Base-by-base conservation (phyloP, 305 asterid genomes). In the Plantago rigida region DNA sequence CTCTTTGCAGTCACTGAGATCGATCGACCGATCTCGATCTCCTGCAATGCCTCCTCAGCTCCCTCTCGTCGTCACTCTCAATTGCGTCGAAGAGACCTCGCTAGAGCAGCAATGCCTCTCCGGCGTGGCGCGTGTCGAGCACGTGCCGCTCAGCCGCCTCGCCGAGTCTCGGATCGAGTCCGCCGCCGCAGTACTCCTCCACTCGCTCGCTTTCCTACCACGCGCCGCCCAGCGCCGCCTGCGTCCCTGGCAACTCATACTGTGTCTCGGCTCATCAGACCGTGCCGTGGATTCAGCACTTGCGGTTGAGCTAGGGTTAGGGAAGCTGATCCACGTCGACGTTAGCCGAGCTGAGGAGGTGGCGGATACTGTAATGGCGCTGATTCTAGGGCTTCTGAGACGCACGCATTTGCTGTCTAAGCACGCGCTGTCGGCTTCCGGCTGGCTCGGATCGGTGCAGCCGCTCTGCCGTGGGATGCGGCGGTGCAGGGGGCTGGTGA, bases 401-500 rank as follows among this genome's bases (percentile, higher is more conserved):
- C 87, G 99, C 28, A 93, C 99, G 65, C 99, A 93, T 71, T 78
- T 93, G 75, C 94, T 93, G 50, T 89, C 97, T 4, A 79, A 92
- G 22, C 97, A 85, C 62, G 81, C 95, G 2, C 78, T 87, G 47
- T 89, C 99, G 52, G 96, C 96, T 46, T 87, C 99, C 14, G 99
- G 99, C 10, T 93, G 99, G 99, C 87, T 93, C 42, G 99, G 99
- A 59, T 85, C 97, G 0, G 88, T 93, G 66, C 99, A 93, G 92
- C 99, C 99, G 60, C 92, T 89, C 42, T 93, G 99, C 74, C 94
- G 97, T n/a, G 97, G 99, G 63, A 93, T 93, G 97, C 86, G 97
- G 62, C 79, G 99, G 29, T 93, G 99, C 68, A 81, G 99, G 3
- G 99, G 99, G 46, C 78, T 93, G 68, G 99, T 93, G 57, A 70